Conservation (phyloP, 2,329 filamentous ascomycete species). For the Trichothecium sympodiale region DNA sequence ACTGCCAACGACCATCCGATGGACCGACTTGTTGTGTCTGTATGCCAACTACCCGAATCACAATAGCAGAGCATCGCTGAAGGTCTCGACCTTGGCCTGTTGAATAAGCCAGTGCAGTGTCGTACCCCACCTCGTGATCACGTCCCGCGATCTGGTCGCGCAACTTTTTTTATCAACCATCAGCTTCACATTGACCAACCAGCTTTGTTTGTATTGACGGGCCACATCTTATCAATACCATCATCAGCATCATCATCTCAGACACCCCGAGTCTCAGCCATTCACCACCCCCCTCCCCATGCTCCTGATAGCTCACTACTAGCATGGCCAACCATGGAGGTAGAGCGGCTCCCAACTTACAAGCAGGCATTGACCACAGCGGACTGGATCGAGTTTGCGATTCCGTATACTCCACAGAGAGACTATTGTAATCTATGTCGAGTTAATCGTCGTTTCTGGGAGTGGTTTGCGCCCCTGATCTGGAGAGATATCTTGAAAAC, state of each 20-base stretch:
- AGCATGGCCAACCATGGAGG: not conserved
- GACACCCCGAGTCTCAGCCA: not conserved
- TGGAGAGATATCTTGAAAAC: conserved; percentile 39
- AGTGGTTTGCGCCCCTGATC: conserved; percentile 37
- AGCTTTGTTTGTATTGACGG: conserved; percentile 1
- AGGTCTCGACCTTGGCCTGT: too few relatives aligned
- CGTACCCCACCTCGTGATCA: too few relatives aligned
- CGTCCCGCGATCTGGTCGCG: too few relatives aligned
- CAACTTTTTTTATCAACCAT: too few relatives aligned
- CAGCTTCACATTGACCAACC: too few relatives aligned
- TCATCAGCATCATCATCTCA: not conserved
- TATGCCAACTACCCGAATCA: too few relatives aligned
- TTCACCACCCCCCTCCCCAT: not conserved
- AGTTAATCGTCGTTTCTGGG: conserved; percentile 35
- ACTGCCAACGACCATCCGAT: too few relatives aligned
- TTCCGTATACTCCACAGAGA: conserved; percentile 27
- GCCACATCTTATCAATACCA: not conserved
- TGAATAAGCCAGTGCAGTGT: too few relatives aligned
- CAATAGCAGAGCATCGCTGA: too few relatives aligned
- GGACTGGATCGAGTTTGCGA: conserved; percentile 39
- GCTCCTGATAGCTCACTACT: too few relatives aligned
- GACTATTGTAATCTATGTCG: conserved; percentile 36
- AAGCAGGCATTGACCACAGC: conserved; percentile 31
- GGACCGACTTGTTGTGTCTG: too few relatives aligned
- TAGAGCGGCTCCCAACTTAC: conserved; percentile 36